Evolutionary conservation across 768 basidiomycete genomes (phyloP).

Genomic region (Lepiota brunneoincarnata): DNA sequence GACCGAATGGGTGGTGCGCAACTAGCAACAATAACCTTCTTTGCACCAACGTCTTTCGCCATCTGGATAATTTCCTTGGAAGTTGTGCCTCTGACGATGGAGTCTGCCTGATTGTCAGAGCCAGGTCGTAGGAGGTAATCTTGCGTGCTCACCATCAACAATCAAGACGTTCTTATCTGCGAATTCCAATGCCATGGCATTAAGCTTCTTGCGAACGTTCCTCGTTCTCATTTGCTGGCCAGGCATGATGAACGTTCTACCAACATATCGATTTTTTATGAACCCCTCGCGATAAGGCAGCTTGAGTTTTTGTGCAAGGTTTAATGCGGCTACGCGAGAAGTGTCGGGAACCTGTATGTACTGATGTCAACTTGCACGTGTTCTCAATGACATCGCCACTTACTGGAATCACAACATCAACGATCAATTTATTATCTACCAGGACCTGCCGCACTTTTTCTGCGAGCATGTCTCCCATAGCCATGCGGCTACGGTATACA

Average conservation of each 20-base stretch:
- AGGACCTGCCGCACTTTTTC: slow-evolving; percentile 81
- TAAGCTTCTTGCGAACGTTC: slow-evolving; percentile 93
- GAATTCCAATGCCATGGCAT: slow-evolving; percentile 99
- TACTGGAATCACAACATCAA: slow-evolving; percentile 97
- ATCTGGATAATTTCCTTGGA: slow-evolving; percentile 99
- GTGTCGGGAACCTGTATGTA: slow-evolving; percentile 84
- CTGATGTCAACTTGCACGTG: slow-evolving; percentile 1
- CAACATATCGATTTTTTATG: slow-evolving; percentile 98
- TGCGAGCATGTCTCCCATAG: slow-evolving; percentile 96
- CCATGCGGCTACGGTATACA: slow-evolving; percentile 97
- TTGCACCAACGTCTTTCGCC: slow-evolving; percentile 98
- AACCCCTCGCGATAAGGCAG: slow-evolving; percentile 98
- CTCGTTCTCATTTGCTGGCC: slow-evolving; percentile 94
- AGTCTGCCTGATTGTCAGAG: slow-evolving; percentile 53
- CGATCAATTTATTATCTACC: slow-evolving; percentile 57
- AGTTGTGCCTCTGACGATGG: slow-evolving; percentile 97
- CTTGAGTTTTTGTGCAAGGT: slow-evolving; percentile 85
- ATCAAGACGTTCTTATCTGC: slow-evolving; percentile 87
- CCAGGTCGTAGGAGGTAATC: not conserved
- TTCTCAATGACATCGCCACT: slow-evolving; percentile 19
- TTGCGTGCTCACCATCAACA: slow-evolving; percentile 74
- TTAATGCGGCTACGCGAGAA: slow-evolving; percentile 91
- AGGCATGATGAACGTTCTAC: slow-evolving; percentile 99
- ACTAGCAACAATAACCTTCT: slow-evolving; percentile 92
- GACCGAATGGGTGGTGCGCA: slow-evolving; percentile 96